Percentiles rank a stretch among this genome's conserved stretches.
Evolutionary conservation across 2,329 filamentous ascomycete species (phyloP).

Genomic region (Paecilomyces fulvus): DNA sequence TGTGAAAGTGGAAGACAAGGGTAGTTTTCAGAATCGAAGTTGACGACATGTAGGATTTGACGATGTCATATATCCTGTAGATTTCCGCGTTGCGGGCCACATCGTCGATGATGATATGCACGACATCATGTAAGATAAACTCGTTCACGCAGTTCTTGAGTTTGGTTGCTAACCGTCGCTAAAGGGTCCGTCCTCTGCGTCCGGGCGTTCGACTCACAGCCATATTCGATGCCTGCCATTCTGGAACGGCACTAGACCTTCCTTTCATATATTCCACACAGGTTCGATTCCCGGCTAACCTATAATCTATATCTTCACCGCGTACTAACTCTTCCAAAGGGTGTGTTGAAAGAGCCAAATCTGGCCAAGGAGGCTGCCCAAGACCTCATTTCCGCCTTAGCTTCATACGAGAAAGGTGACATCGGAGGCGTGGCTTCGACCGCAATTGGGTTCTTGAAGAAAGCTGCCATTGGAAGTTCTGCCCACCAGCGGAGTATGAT

Average conservation of each 20-base stretch:
- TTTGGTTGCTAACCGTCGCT: not conserved
- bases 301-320: not conserved
- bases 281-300: constrained; percentile 8
- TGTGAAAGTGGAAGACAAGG: not conserved
- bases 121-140: constrained; percentile 46
- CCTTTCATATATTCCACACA: constrained; percentile 62
- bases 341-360: constrained; percentile 60
- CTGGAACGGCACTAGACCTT: constrained; percentile 56
- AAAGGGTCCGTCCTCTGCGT: constrained; percentile 61
- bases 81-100: constrained; percentile 59
- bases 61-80: constrained; percentile 71
- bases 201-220: constrained; percentile 73
- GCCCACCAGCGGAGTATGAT: constrained; percentile 70
- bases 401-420: constrained; percentile 73
- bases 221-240: constrained; percentile 62
- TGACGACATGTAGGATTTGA: constrained; percentile 46
- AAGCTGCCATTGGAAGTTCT: constrained; percentile 69
- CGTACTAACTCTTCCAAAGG: constrained; percentile 17
- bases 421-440: constrained; percentile 69
- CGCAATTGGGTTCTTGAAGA: constrained; percentile 80
- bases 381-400: constrained; percentile 57
- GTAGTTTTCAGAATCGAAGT: not conserved
- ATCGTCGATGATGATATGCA: constrained; percentile 76
- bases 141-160: not conserved
- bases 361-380: constrained; percentile 59